Conservation (phyloP, 148 eudicot genomes). For the Nepenthes gracilis region DNA sequence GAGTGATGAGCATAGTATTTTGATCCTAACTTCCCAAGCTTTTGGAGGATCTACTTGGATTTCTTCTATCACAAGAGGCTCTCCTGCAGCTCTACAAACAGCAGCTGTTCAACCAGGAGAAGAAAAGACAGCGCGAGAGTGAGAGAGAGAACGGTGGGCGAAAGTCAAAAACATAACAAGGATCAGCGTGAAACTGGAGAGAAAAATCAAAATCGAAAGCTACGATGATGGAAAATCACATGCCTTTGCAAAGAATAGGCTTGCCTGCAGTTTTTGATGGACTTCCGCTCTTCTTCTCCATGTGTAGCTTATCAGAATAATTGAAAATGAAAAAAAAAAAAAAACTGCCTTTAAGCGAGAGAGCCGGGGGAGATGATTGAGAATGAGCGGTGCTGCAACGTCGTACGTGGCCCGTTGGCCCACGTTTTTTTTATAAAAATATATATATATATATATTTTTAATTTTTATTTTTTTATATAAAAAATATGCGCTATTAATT, state of each 20-base stretch:
- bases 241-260: slow-evolving; percentile 67
- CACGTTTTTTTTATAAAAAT: no score
- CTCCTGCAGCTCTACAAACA: slow-evolving; percentile 47
- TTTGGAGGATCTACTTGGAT: slow-evolving; percentile 51
- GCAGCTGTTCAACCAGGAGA: slow-evolving; percentile 33
- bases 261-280: slow-evolving; percentile 22
- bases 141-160: not conserved
- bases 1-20: slow-evolving; percentile 61
- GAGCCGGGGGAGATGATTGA: no score
- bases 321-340: no score
- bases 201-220: not conserved
- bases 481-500: no score
- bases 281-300: not conserved
- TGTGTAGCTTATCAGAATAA: no score
- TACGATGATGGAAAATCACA: not conserved
- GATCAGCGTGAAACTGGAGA: not conserved
- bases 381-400: no score
- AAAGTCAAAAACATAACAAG: not conserved
- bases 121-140: not conserved
- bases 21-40: slow-evolving; percentile 54
- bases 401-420: no score
- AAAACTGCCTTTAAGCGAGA: no score
- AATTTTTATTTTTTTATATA: no score
- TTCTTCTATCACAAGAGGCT: slow-evolving; percentile 51
- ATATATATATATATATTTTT: no score